Evolutionary conservation across 805 yeast species (phyloP).

Genomic region (Candida maesae): DNA sequence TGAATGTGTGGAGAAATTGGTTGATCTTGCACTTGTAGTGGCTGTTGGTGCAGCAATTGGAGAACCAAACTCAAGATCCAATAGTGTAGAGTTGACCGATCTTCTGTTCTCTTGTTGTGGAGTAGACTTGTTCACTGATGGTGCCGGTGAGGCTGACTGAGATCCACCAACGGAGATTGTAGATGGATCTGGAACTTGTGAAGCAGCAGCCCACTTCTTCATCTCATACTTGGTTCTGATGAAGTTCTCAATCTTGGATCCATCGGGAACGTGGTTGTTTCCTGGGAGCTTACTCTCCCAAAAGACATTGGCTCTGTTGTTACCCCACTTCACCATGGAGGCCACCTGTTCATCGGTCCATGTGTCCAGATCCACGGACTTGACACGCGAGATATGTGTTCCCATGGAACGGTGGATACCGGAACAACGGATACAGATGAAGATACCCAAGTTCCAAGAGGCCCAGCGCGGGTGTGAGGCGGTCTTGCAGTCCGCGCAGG

Average conservation of each 20-base stretch:
- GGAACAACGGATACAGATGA: conserved; percentile 90
- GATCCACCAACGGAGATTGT: conserved; percentile 4
- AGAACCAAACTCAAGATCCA: conserved; percentile 31
- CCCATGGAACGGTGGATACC: conserved; percentile 96
- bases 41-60: conserved; percentile 22
- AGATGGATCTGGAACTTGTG: conserved; percentile 55
- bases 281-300: conserved; percentile 83
- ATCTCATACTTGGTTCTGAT: conserved; percentile 89
- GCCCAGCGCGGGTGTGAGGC: conserved; percentile 97
- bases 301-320: conserved; percentile 65
- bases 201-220: conserved; percentile 77
- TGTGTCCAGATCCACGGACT: conserved; percentile 90
- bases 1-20: conserved; percentile 6
- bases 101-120: conserved; percentile 15
- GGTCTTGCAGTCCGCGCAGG: conserved; percentile 89
- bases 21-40: background rate
- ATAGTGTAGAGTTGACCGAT: conserved; percentile 17
- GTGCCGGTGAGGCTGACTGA: conserved; percentile 8
- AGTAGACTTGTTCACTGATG: conserved; percentile 10
- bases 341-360: conserved; percentile 94
- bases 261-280: conserved; percentile 69
- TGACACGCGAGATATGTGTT: conserved; percentile 89
- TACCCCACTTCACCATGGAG: conserved; percentile 84
- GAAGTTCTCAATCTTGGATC: conserved; percentile 79
- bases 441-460: conserved; percentile 91